phyloP scores from a whole-genome alignment of 768 basidiomycete genomes.

The Lanmaoa pseudosensibilis region DNA sequence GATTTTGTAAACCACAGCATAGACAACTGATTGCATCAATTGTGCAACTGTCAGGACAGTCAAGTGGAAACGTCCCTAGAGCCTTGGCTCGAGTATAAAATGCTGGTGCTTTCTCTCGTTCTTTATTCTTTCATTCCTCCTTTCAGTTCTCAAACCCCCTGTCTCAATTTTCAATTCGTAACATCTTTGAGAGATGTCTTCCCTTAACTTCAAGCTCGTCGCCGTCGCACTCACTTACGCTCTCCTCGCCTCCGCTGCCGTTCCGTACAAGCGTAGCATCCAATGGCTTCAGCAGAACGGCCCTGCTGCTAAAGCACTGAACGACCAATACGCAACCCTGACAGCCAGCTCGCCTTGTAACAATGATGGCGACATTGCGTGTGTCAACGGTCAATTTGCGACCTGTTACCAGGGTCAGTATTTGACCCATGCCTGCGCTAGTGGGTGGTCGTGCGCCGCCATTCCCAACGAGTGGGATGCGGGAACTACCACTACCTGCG shows the following conservation, averaged over 20 bases:
- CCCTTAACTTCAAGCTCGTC: conserved; percentile 13
- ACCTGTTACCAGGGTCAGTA: conserved; percentile 17
- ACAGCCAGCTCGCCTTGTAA: conserved; percentile 17
- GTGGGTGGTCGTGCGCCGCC: conserved; percentile 23
- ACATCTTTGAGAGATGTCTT: conserved; percentile 24
- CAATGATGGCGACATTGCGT: conserved; percentile 17
- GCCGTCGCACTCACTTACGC: conserved; percentile 12
- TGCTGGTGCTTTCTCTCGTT: background rate
- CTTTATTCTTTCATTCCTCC: background rate
- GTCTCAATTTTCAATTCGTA: background rate
- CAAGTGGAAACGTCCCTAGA: background rate
- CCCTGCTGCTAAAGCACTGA: conserved; percentile 24
- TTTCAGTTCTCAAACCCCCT: background rate
- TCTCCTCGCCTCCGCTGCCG: conserved; percentile 22
- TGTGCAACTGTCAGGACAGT: background rate
- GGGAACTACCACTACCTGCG: conserved; percentile 24
- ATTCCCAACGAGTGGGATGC: conserved; percentile 24
- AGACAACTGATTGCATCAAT: conserved; percentile 3
- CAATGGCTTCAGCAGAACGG: conserved; percentile 28
- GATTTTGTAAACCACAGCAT: background rate
- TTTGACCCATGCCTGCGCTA: conserved; percentile 7
- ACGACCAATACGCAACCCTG: conserved; percentile 19
- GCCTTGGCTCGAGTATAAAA: conserved; percentile 7
- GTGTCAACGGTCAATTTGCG: conserved; percentile 17
- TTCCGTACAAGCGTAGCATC: conserved; percentile 15